These are phyloP conservation scores for Zea mays DNA, from an alignment of 176 grass and related monocot species.

Conservation along the genomic window Zm-B73-REFERENCE-NAM-5.0 NC_050103.1:174275501-174276000, in stretches of 20 bases:
- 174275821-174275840: not conserved
- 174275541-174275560: too few relatives aligned
- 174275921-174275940: conserved; percentile 20
- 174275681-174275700: conserved; percentile 81
- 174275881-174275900: conserved; percentile 82
- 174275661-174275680: conserved; percentile 62
- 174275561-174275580: too few relatives aligned
- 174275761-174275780: conserved; percentile 52
- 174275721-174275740: conserved; percentile 69
- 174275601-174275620: conserved; percentile 90
- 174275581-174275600: conserved; percentile 89
- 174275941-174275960: conserved; percentile 60
- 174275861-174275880: conserved; percentile 67
- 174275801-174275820: too few relatives aligned
- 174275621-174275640: conserved; percentile 78
- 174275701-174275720: conserved; percentile 88
- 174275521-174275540: too few relatives aligned
- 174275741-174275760: conserved; percentile 77
- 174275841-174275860: not conserved
- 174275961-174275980: conserved; percentile 70
- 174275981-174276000: conserved; percentile 93
- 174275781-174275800: not conserved
- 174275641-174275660: conserved; percentile 74
- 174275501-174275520: too few relatives aligned
- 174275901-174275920: conserved; percentile 83